Percentiles rank a stretch among this genome's conserved stretches.
These are phyloP conservation scores for Boletus bicolor DNA, from an alignment of 768 basidiomycete species.

Conservation along the genomic window DNA sequence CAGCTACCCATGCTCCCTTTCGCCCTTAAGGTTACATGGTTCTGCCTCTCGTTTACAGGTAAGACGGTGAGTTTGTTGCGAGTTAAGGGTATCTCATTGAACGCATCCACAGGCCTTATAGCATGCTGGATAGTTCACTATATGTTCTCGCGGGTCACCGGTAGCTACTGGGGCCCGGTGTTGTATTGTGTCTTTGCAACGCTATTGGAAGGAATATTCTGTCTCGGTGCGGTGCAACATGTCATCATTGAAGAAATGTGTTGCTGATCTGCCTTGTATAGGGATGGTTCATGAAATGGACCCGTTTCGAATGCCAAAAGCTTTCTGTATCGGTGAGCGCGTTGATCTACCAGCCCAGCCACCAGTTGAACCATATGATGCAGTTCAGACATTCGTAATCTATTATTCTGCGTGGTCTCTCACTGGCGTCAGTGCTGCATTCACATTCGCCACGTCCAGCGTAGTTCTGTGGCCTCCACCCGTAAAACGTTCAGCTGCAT, in stretches of 20 bases:
- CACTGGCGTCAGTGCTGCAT: slow-evolving; percentile 42
- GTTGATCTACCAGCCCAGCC: background rate
- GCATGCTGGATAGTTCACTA: slow-evolving; percentile 48
- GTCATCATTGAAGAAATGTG: background rate
- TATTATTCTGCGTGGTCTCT: slow-evolving; percentile 43
- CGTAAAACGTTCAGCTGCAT: slow-evolving; percentile 25
- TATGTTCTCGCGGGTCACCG: slow-evolving; percentile 43
- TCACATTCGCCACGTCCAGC: slow-evolving; percentile 49
- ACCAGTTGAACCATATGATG: slow-evolving; percentile 12
- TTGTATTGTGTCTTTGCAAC: slow-evolving; percentile 50
- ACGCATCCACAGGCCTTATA: slow-evolving; percentile 40
- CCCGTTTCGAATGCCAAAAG: slow-evolving; percentile 52
- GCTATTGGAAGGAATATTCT: slow-evolving; percentile 53
- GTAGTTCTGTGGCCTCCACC: slow-evolving; percentile 36
- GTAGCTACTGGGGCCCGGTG: slow-evolving; percentile 47
- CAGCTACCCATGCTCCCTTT: slow-evolving; percentile 47
- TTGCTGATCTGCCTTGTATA: slow-evolving; percentile 22
- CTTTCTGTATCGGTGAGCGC: slow-evolving; percentile 53
- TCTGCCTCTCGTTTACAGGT: slow-evolving; percentile 55
- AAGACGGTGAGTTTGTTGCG: slow-evolving; percentile 1
- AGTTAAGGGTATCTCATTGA: background rate
- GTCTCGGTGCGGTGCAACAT: slow-evolving; percentile 45
- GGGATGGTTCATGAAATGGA: slow-evolving; percentile 67
- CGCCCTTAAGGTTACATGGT: slow-evolving; percentile 56
- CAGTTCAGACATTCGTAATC: slow-evolving; percentile 32